Evolutionary conservation across 2,329 filamentous ascomycete genomes (phyloP).

Genomic region (Nigrospora osmanthi): DNA sequence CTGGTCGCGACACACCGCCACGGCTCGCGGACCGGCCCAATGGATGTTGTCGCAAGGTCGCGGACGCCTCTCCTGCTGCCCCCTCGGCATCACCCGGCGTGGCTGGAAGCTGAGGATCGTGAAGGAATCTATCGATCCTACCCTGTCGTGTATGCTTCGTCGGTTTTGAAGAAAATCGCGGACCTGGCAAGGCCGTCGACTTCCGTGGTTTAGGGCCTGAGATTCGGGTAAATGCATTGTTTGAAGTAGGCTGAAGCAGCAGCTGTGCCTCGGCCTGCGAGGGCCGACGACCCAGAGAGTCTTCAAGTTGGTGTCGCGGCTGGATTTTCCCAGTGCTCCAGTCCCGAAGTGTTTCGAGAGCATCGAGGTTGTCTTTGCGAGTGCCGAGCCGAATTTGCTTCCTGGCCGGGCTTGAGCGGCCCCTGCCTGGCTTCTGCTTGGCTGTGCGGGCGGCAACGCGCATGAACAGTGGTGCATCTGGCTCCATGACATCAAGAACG

Average conservation of each 20-base stretch:
- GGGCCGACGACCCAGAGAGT: neutral
- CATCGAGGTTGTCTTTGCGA: constrained; percentile 53
- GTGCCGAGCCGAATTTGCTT: constrained; percentile 56
- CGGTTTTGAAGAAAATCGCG: constrained; percentile 18
- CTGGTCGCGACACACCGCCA: constrained; percentile 29
- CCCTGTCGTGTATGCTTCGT: constrained; percentile 18
- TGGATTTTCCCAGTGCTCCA: constrained; percentile 49
- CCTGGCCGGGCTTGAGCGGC: constrained; percentile 43
- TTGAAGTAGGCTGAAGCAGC: constrained; percentile 16
- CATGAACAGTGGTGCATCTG: constrained; percentile 47
- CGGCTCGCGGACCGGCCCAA: neutral
- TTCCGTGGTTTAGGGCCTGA: constrained; percentile 6
- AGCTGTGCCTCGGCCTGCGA: constrained; percentile 6
- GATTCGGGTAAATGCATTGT: constrained; percentile 7
- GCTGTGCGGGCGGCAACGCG: constrained; percentile 54
- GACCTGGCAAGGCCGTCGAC: constrained; percentile 4
- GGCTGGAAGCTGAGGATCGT: constrained; percentile 1
- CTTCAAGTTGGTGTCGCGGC: constrained; percentile 19
- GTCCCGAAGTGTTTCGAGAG: constrained; percentile 38
- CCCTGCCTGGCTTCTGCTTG: constrained; percentile 35
- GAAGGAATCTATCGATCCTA: constrained; percentile 22
- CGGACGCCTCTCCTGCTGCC: no score
- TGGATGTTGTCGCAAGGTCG: no score
- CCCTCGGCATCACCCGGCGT: no score
- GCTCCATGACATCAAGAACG: constrained; percentile 52